Evolutionary conservation across 164 flowering plant genomes (phyloP), one percentile per base, ranked within the genome.

Genomic region (Liriodendron chinense): DNA sequence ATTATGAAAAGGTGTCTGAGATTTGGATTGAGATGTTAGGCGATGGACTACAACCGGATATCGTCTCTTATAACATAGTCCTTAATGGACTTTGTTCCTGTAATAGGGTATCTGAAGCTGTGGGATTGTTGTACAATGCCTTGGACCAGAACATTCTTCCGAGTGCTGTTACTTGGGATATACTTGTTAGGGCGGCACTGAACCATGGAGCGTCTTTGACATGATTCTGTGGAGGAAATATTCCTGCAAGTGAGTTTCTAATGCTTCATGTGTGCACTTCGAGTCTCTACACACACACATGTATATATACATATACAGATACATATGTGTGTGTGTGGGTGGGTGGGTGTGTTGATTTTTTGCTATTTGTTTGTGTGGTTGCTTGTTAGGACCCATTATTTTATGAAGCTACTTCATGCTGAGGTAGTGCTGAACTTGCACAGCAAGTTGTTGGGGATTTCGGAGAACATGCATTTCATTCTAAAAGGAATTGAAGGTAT

Each of bases 51-150:
- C 77, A 73, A 77, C 96, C 92, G 7, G 97, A 92, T 88, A 87
- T 92, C 18, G 76, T 93, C 65, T 90, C 99, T 14, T 95, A 92
- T 77, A 95, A 93, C 77, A 90, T 92, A 64, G 79, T 86, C 74
- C 79, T 95, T 18, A 86, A 91, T 75, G 99, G 98, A 22, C 89
- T 93, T 76, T 93, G 94, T 84, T 88, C 92, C 61, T 88, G 85
- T 76, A 69, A 79, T 63, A 88, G 81, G 76, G 47, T 90, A 56
- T 78, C 86, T 34, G 89, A 83, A 76, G 94, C 93, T 48, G 69
- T 92, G 72, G 50, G 65, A 47, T 87, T 81, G 79, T 79, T 93
- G 49, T 79, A 88, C 70, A 80, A 89, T 74, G 96, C 96, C 73
- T 75, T 92, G 77, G 53, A 74, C 49, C 87, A 70, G 74, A 89